Evolutionary conservation across 1,139 yeast species (phyloP).

Genomic region (Taiozyma sp.): DNA sequence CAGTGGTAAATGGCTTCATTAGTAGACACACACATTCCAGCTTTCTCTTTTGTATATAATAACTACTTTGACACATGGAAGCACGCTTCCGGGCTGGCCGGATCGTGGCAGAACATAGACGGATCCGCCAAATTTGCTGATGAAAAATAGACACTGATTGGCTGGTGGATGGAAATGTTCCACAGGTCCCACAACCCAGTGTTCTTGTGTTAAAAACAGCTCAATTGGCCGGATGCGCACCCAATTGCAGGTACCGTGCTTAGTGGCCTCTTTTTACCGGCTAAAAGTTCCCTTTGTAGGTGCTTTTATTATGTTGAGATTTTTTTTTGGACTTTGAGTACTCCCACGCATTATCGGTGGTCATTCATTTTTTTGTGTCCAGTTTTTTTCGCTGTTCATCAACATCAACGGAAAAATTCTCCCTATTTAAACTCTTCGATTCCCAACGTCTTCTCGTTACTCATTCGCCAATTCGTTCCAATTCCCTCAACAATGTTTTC

Average conservation of each 20-base stretch:
- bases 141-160: not conserved
- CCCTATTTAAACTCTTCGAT: not conserved
- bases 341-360: not conserved
- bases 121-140: not conserved
- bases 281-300: not conserved
- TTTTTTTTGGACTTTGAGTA: not conserved
- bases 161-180: not conserved
- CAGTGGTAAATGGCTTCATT: too few relatives aligned
- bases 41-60: not conserved
- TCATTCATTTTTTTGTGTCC: not conserved
- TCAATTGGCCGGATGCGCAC: not conserved
- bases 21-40: too few relatives aligned
- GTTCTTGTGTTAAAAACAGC: too few relatives aligned
- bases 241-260: not conserved
- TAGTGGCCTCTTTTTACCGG: not conserved
- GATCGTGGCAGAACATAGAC: not conserved
- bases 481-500: slow-evolving; percentile 32
- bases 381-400: not conserved
- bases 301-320: not conserved
- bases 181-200: not conserved
- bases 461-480: too few relatives aligned
- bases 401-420: not conserved
- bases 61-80: not conserved
- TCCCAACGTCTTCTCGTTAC: not conserved
- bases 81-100: not conserved